Conservation (phyloP, 2,329 filamentous ascomycete genomes). For the Botrytis medusae region DNA sequence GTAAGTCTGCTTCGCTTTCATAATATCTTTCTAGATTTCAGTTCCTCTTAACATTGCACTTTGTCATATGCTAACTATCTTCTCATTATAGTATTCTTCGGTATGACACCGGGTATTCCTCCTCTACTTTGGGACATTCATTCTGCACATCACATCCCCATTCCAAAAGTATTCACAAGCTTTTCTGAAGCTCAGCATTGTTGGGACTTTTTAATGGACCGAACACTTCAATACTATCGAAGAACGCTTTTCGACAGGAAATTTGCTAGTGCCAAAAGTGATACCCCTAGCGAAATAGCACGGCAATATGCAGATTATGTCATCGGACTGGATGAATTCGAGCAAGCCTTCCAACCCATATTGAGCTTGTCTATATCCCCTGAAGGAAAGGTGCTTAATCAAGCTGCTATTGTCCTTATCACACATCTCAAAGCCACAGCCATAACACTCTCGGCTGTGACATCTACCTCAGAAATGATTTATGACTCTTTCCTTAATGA, state of each 20-base stretch:
- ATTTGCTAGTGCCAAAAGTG: conserved; percentile 27
- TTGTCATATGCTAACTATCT: not conserved
- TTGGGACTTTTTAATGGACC: conserved; percentile 39
- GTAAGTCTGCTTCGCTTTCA: conserved; percentile 9
- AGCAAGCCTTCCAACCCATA: conserved; percentile 32
- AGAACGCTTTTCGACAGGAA: conserved; percentile 32
- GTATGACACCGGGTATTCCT: conserved; percentile 33
- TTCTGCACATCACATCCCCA: conserved; percentile 32
- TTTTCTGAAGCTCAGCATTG: conserved; percentile 33
- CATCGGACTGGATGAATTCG: conserved; percentile 30
- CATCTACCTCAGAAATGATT: conserved; percentile 33
- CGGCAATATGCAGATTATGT: conserved; percentile 26
- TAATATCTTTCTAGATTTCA: not conserved
- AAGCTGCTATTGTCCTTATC: conserved; percentile 28
- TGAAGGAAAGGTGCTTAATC: conserved; percentile 30
- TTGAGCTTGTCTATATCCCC: conserved; percentile 29
- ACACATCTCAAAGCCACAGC: conserved; percentile 26
- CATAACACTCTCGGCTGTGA: conserved; percentile 29
- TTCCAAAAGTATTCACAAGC: conserved; percentile 33
- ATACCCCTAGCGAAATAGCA: conserved; percentile 27
- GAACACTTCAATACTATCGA: conserved; percentile 35
- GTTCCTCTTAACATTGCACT: not conserved
- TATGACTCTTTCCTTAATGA: conserved; percentile 32
- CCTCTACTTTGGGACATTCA: conserved; percentile 37
- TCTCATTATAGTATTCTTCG: conserved; percentile 30